Base-by-base conservation (phyloP, 257 asterid species). In the Plantago ovata region DNA sequence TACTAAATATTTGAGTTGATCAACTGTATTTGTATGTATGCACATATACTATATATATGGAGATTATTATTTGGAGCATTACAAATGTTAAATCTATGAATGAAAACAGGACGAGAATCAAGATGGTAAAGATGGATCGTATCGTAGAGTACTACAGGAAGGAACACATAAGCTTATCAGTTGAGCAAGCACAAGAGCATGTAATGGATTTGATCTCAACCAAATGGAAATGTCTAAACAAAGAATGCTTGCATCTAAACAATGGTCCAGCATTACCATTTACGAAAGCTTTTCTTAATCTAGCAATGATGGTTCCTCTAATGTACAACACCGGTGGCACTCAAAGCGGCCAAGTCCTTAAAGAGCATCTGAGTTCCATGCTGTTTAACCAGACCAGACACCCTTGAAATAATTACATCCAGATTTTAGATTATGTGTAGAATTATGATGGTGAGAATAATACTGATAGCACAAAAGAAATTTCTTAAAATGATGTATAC, bases 291-390 rank as follows among this genome's bases (percentile, higher is more conserved):
- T 50, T 38, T 48, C 58, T 62, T 39, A 51, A 51, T n/a, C 22
- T 51, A 1, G 59, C 67, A 14, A 62, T 38, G 36, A 61, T 61
- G 58, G 58, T 61, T 18, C 49, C 58, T 7, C 14, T 24, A 18
- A 60, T 70, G 75, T 70, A 70, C 24, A 62, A 23, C 55, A 61
- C 61, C 9, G 60, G 55, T 21, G 16, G 28, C 33, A 19, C 23
- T 16, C 60, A 69, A 49, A 47, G 19, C 22, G 56, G 56, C 13
- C 69, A 56, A 50, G 28, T 50, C 6, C 69, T 62, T 4, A 23
- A 50, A 1, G 68, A 66, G n/a, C 38, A 52, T 20, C 23, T 47
- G 33, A 45, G 56, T 13, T 66, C 53, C 4, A 58, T 58, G 58
- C 21, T 61, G 58, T 23, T 49, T 24, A 22, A 61, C 14, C 4